These are phyloP conservation scores for Ustilago cynodontis DNA, from an alignment of 1,284 basidiomycete species.

Conservation along the genomic window DNA sequence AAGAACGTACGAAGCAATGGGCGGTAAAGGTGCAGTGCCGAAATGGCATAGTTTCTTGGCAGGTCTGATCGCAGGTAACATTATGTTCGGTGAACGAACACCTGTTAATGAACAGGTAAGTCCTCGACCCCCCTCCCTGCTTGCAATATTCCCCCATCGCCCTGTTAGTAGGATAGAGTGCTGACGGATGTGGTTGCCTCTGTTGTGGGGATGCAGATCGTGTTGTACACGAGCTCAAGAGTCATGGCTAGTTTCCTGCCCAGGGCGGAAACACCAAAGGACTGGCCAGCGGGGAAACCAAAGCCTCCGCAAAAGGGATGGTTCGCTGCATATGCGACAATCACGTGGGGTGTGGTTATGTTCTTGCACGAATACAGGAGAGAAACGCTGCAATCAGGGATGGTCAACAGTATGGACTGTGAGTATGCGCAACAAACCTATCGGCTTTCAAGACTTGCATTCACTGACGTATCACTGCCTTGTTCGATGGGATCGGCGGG, in stretches of 20 bases:
- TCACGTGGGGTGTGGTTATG: slow-evolving; percentile 97
- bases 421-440: slow-evolving; percentile 23
- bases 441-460: not conserved
- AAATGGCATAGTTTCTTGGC: slow-evolving; percentile 87
- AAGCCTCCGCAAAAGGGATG: slow-evolving; percentile 75
- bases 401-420: slow-evolving; percentile 75
- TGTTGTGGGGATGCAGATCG: slow-evolving; percentile 74
- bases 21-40: slow-evolving; percentile 80
- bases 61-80: slow-evolving; percentile 89
- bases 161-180: not conserved
- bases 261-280: slow-evolving; percentile 55
- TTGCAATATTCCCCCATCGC: too few relatives aligned
- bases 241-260: slow-evolving; percentile 66
- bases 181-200: not conserved
- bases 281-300: slow-evolving; percentile 63
- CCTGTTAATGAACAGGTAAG: slow-evolving; percentile 91
- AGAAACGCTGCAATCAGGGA: slow-evolving; percentile 90
- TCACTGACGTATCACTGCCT: not conserved
- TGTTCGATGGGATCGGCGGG: not conserved
- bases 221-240: slow-evolving; percentile 78
- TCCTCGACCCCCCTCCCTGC: not conserved
- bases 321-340: slow-evolving; percentile 88
- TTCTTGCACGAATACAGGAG: slow-evolving; percentile 89
- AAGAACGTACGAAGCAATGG: slow-evolving; percentile 75
- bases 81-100: slow-evolving; percentile 92